phyloP scores from a whole-genome alignment of 2,329 filamentous ascomycete species.

The Colletotrichum eleusines region DNA sequence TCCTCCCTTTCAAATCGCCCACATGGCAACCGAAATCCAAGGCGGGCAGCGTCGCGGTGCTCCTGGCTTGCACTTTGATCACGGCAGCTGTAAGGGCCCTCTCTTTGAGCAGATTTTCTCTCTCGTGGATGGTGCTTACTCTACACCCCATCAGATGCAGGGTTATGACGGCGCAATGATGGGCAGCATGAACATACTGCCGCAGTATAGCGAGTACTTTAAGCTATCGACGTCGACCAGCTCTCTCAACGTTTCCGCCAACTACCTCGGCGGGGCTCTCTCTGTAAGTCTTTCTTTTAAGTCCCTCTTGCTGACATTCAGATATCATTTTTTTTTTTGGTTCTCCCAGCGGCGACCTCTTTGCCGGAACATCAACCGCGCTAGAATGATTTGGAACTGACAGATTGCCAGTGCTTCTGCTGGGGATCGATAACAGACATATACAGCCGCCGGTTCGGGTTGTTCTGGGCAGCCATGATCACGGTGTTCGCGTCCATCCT shows the following conservation, averaged over 20 bases:
- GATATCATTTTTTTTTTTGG: neutral
- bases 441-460: constrained; percentile 6
- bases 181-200: constrained; percentile 30
- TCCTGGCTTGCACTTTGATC: constrained; percentile 3
- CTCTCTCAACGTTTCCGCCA: constrained; percentile 27
- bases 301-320: neutral
- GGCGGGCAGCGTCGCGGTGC: constrained; percentile 2
- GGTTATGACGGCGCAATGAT: constrained; percentile 27
- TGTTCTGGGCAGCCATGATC: constrained; percentile 24
- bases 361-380: no score
- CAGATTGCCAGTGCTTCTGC: constrained; percentile 7
- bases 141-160: neutral
- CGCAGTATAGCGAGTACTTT: constrained; percentile 19
- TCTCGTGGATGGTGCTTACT: neutral
- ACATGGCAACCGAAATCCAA: constrained; percentile 27
- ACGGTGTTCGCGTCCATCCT: constrained; percentile 14
- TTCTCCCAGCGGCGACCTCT: no score
- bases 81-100: constrained; percentile 11
- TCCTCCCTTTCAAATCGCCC: constrained; percentile 17
- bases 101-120: fast-evolving
- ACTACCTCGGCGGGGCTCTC: constrained; percentile 13
- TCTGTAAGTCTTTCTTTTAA: constrained; percentile 3
- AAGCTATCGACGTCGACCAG: constrained; percentile 6
- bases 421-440: constrained; percentile 17
- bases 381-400: neutral